Conservation (phyloP, 2,329 filamentous ascomycete genomes). For the Fonsecaea nubica region DNA sequence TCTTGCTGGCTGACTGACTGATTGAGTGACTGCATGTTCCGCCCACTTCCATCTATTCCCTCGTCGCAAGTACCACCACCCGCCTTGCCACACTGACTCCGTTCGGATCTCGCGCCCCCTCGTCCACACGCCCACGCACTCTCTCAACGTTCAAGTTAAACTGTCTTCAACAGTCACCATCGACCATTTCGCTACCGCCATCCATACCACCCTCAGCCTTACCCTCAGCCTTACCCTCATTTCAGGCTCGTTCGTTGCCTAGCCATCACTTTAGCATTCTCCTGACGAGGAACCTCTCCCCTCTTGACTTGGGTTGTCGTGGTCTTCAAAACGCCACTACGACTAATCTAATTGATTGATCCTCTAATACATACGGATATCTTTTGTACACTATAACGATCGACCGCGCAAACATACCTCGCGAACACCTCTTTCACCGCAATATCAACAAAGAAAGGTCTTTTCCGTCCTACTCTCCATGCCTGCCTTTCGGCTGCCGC, state of each 20-base stretch:
- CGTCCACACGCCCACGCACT: neutral
- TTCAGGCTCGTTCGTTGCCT: neutral
- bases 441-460: neutral
- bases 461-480: slow-evolving; percentile 23
- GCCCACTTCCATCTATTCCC: neutral
- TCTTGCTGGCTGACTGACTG: neutral
- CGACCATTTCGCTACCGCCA: neutral
- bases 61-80: neutral
- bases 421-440: neutral
- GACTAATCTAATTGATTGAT: neutral
- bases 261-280: neutral
- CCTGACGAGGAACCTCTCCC: neutral
- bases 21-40: neutral
- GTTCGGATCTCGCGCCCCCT: neutral
- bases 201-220: neutral
- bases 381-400: neutral
- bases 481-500: slow-evolving; percentile 20
- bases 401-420: neutral
- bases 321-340: neutral
- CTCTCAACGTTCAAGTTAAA: neutral
- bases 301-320: neutral
- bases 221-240: neutral
- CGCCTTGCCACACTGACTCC: neutral
- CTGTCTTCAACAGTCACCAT: neutral
- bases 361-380: neutral